Evolutionary conservation across 805 yeast species (phyloP).

Genomic region (Yarrowia yakushimensis): DNA sequence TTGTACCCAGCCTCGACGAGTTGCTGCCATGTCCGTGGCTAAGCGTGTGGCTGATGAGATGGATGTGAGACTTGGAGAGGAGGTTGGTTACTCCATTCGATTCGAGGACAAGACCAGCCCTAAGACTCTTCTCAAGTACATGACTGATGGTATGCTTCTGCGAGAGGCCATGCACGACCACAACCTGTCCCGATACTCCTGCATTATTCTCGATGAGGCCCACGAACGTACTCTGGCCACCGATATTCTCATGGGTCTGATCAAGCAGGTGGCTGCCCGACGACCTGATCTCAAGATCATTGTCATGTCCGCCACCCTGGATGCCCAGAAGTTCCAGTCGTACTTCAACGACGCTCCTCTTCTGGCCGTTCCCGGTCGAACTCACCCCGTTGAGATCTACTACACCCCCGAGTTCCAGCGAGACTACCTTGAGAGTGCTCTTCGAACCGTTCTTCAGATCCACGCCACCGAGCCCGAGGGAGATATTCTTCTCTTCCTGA

Average conservation of each 20-base stretch:
- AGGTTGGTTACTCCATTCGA: constrained; percentile 93
- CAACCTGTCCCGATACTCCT: constrained; percentile 70
- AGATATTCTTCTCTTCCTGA: constrained; percentile 78
- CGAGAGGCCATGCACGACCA: constrained; percentile 98
- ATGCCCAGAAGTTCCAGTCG: constrained; percentile 89
- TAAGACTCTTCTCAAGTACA: constrained; percentile 82
- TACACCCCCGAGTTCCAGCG: constrained; percentile 96
- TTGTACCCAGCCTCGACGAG: constrained; percentile 95
- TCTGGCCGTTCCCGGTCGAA: constrained; percentile 96
- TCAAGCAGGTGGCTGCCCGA: constrained; percentile 74
- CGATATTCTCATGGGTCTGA: constrained; percentile 91
- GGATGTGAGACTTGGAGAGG: constrained; percentile 89
- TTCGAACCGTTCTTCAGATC: constrained; percentile 90
- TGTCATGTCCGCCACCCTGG: constrained; percentile 96
- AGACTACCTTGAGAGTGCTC: constrained; percentile 91
- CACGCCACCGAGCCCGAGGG: constrained; percentile 96
- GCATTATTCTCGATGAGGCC: constrained; percentile 94
- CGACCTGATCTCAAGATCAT: constrained; percentile 88
- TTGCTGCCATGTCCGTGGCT: constrained; percentile 98
- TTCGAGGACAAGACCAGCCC: constrained; percentile 83
- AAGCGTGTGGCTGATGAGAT: constrained; percentile 95
- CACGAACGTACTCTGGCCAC: constrained; percentile 97
- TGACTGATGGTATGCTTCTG: constrained; percentile 98
- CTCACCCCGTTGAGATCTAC: constrained; percentile 94
- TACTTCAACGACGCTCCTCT: constrained; percentile 91